phyloP scores from a whole-genome alignment of 169 alveolate genomes.

The Amoebophrya sp. region DNA sequence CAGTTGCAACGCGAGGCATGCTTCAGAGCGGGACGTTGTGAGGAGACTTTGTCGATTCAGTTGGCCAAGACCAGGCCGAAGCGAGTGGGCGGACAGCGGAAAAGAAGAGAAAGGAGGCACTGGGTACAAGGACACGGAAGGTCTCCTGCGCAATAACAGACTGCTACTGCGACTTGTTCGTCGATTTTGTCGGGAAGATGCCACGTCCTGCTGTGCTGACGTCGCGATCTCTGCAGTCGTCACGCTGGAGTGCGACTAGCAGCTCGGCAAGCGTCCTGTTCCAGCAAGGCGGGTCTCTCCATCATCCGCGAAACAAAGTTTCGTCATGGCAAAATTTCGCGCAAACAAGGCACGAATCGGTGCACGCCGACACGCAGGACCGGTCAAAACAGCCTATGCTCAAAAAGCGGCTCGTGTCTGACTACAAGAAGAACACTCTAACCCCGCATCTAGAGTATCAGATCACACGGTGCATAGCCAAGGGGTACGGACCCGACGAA shows the following conservation, averaged over 20 bases:
- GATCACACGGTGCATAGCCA: not conserved
- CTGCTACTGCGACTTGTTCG: not conserved
- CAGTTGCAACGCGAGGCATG: too few species aligned
- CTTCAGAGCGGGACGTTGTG: too few species aligned
- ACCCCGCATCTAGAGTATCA: constrained; percentile 6
- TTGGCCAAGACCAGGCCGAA: too few species aligned
- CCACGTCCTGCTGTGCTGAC: not conserved
- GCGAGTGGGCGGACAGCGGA: too few species aligned
- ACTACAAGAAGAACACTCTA: constrained; percentile 6
- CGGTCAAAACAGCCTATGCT: not conserved
- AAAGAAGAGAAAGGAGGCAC: too few species aligned
- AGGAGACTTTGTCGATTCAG: too few species aligned
- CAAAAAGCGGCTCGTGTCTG: not conserved
- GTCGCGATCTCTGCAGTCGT: not conserved
- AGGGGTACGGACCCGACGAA: constrained; percentile 9
- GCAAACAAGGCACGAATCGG: not conserved
- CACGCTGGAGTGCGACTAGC: not conserved
- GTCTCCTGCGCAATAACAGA: not conserved
- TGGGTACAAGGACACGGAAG: too few species aligned
- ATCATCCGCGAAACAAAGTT: not conserved
- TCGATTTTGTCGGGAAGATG: not conserved
- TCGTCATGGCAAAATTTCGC: not conserved
- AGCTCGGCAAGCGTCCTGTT: not conserved
- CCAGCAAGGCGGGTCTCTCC: not conserved
- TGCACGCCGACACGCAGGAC: constrained; percentile 6